Evolutionary conservation across 73 alveolate species (phyloP), one percentile per base, ranked within the genome.

Genomic region (Tetrahymena malaccensis): DNA sequence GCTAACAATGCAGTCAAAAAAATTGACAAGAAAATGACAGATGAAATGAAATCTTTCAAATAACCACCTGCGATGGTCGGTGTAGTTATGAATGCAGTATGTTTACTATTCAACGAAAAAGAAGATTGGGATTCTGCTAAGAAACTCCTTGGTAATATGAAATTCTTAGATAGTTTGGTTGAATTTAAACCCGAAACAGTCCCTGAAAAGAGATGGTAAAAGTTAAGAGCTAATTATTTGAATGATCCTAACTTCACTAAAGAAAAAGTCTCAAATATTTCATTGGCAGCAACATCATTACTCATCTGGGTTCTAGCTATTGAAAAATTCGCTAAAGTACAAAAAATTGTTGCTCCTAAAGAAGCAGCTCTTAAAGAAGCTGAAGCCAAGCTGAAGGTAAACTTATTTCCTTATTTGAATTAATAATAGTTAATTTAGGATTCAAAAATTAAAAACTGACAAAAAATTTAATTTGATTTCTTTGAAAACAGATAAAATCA

Each of bases 1-100:
- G 99, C 99, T 37, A 96, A 98, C 94, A 97, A 98, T 16, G 99
- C 99, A 84, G 97, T 99, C 96, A 99, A 99, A 95, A 97, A 98
- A 17, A 98, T 99, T 93, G 99, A 99, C 94, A 99, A 99, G 98
- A 98, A 98, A 94, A 99, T 98, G 96, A 98, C 99, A 55, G 98
- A 97, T 96, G 99, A 99, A 98, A 98, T 99, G 99, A 98, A 99
- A 96, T 96, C 99, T 89, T 98, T 98, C 96, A 98, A 99, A 43
- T 97, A 98, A 94, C 99, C 99, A 37, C 99, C 99, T 43, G 99
- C 98, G 55, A 97, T 98, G 95, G 98, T 99, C 43, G 98, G 97
- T 94, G 96, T 98, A 55, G 99, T 99, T 40, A 98, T 99, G 96
- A 94, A 98, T 55, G 99, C 99, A 85, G 99, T 98, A 94, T 98